Evolutionary conservation across 371 early-diverging fungal genomes (phyloP), one percentile per base, ranked within the genome.

Genomic region (Apophysomyces sp.): DNA sequence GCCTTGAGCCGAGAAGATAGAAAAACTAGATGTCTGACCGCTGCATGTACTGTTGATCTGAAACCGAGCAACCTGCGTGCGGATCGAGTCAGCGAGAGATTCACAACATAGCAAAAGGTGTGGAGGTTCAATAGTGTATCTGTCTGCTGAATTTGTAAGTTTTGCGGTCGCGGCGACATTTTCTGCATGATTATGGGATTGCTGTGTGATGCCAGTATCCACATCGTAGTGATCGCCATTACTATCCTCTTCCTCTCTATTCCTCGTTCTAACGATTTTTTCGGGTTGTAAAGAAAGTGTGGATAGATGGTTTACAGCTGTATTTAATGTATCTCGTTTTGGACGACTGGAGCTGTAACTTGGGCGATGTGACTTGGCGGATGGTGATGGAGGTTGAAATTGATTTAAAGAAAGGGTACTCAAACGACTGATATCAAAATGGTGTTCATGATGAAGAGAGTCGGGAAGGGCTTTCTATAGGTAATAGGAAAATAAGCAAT

Each of bases 401-500:
- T 44, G 21, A 21, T 44, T 11, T 4, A 44, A 44, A 21, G 49
- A 44, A 6, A 18, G 24, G 3, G 4, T 44, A 21, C 21, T 44
- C 24, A 44, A 44, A 21, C 49, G 49, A 21, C 49, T n/a, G 27
- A 44, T 44, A 44, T 36, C 36, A 31, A 52, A 21, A 29, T 49
- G 44, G 11, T 44, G 39, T 4, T 30, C 12, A 52, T 62, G 63
- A 3, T 32, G 52, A 51, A 62, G 29, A 4, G 63, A 27, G 3
- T 56, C 24, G 15, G 63, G 63, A 15, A 62, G 52, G 18, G 52
- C 30, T 57, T 62, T 62, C 63, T 62, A 52, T 44, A 21, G 6
- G 9, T 18, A n/a, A 44, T 16, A 44, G 3, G 21, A 7, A 5
- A 21, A 3, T 44, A n/a, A 44, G 49, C 21, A 32, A 34, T 7